Evolutionary conservation across 140 eudicot genomes (phyloP).

Genomic region (Stevia rebaudiana): DNA sequence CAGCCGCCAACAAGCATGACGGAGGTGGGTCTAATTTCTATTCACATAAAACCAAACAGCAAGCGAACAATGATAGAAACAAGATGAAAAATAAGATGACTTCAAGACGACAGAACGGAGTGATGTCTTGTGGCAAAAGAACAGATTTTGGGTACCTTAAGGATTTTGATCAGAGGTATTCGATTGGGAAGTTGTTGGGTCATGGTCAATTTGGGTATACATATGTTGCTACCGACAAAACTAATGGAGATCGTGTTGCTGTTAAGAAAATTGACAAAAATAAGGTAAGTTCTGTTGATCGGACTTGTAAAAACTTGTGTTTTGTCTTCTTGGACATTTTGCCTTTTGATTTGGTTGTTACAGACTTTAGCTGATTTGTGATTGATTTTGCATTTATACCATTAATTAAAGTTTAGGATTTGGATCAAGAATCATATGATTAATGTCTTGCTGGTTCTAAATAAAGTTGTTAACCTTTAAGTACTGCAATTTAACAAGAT

Average conservation of each 20-base stretch:
- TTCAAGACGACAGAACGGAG: constrained; percentile 32
- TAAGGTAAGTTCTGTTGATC: constrained; percentile 44
- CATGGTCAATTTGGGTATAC: constrained; percentile 99
- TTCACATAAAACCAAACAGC: constrained; percentile 11
- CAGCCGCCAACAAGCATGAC: constrained; percentile 15
- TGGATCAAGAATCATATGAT: constrained; percentile 8
- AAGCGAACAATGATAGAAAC: not conserved
- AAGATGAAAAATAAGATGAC: constrained; percentile 28
- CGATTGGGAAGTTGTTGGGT: constrained; percentile 89
- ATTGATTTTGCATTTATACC: not conserved
- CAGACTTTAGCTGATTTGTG: not conserved
- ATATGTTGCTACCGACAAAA: constrained; percentile 85
- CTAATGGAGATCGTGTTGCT: constrained; percentile 94
- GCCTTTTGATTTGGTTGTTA: no score
- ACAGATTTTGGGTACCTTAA: constrained; percentile 93
- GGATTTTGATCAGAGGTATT: constrained; percentile 68
- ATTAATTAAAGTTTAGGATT: constrained; percentile 5
- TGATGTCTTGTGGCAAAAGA: constrained; percentile 84
- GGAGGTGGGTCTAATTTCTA: constrained; percentile 23
- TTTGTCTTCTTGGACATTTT: not conserved
- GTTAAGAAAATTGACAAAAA: constrained; percentile 95
- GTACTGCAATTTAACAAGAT: not conserved
- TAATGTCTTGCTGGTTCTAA: not conserved
- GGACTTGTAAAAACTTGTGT: not conserved
- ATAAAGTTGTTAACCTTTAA: constrained; percentile 2